These are phyloP conservation scores for Bipolaris gigantea DNA, from an alignment of 2,329 filamentous ascomycete genomes.

Conservation along the genomic window DNA sequence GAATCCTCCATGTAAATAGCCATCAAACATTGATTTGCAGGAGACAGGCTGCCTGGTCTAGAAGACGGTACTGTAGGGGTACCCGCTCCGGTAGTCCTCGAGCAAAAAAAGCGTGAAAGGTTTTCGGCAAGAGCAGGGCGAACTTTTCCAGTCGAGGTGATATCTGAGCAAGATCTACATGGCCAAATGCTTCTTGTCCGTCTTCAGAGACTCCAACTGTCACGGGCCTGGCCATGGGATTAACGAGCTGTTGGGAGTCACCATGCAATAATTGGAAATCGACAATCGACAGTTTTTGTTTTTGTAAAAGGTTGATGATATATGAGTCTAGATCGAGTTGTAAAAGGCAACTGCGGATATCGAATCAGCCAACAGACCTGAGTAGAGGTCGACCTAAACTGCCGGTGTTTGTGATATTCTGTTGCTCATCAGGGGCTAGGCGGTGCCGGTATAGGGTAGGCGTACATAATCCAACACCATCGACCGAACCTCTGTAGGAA, in stretches of 20 bases:
- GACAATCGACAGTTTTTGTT: not conserved
- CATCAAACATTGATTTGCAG: not conserved
- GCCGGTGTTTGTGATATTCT: not conserved
- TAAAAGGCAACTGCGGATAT: not conserved
- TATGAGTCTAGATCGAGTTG: not conserved
- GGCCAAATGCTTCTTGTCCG: not conserved
- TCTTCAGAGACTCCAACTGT: not conserved
- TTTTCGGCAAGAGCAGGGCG: not conserved
- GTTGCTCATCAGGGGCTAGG: not conserved
- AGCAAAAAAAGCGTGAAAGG: too few species aligned
- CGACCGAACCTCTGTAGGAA: not conserved
- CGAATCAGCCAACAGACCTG: slow-evolving; percentile 1
- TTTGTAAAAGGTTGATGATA: not conserved
- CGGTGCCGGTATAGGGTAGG: not conserved
- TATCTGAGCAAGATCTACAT: not conserved
- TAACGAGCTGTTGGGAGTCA: not conserved
- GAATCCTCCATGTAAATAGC: slow-evolving; percentile 3
- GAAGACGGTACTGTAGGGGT: not conserved
- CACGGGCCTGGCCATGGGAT: not conserved
- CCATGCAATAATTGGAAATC: not conserved
- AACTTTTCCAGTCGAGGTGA: slow-evolving; percentile 6
- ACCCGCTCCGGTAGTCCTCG: too few species aligned
- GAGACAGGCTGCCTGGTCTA: not conserved
- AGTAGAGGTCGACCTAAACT: not conserved
- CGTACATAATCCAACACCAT: not conserved